Percentiles rank a stretch among this genome's conserved stretches.
These are phyloP conservation scores for Cucurbita argyrosperma DNA, from an alignment of 306 rosid species.

Conservation along the genomic window DNA sequence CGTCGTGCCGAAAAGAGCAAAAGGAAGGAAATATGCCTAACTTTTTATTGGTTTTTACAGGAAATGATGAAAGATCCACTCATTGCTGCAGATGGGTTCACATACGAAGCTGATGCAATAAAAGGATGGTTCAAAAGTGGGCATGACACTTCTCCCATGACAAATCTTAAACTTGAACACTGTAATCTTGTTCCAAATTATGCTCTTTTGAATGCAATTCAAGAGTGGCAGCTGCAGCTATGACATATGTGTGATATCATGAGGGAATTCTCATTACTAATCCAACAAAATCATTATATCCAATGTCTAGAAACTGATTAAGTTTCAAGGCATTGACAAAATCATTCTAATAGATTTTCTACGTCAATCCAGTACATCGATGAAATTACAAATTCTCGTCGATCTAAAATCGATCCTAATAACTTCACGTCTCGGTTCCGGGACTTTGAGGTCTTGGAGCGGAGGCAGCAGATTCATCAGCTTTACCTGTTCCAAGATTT, in stretches of 20 bases:
- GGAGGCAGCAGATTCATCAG: constrained; percentile 24
- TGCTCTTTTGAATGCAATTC: constrained; percentile 80
- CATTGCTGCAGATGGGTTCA: constrained; percentile 93
- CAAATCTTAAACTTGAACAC: constrained; percentile 85
- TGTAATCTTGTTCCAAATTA: constrained; percentile 68
- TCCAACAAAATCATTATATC: neutral
- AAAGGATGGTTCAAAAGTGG: constrained; percentile 81
- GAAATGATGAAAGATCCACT: constrained; percentile 85
- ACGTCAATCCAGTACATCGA: neutral
- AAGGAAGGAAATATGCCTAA: neutral
- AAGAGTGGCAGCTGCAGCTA: constrained; percentile 64
- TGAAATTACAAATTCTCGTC: neutral
- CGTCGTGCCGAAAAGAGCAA: neutral
- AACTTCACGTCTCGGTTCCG: constrained; percentile 17
- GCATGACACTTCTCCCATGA: constrained; percentile 90
- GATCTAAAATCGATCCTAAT: neutral
- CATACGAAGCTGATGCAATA: constrained; percentile 87
- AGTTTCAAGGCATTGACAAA: neutral
- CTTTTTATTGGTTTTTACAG: constrained; percentile 31
- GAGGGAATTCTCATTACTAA: neutral
- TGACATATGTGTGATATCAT: constrained; percentile 2
- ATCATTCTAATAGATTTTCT: neutral
- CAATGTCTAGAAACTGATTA: neutral
- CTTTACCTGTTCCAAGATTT: constrained; percentile 15
- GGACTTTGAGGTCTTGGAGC: neutral